Evolutionary conservation across 495 filamentous ascomycete genomes (phyloP).

Genomic region (Penicillium macrosclerotiorum): DNA sequence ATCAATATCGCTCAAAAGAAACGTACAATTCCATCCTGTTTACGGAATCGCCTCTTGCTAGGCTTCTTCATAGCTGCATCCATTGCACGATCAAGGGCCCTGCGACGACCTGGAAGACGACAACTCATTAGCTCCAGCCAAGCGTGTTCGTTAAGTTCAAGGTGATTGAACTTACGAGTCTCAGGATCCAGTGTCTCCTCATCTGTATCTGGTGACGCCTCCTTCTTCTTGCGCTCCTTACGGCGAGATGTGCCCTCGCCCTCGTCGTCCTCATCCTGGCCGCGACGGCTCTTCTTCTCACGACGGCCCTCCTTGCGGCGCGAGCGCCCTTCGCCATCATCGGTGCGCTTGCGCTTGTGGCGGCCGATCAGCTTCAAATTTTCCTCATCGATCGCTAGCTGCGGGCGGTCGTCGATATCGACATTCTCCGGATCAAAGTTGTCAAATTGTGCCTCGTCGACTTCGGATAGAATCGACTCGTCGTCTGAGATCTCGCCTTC

Average conservation of each 20-base stretch:
- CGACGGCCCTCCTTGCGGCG: constrained; percentile 75
- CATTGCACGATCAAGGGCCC: constrained; percentile 81
- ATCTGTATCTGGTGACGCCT: constrained; percentile 52
- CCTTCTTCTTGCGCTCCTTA: constrained; percentile 50
- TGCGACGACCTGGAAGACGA: constrained; percentile 54
- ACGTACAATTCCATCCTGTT: constrained; percentile 85
- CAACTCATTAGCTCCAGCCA: constrained; percentile 6
- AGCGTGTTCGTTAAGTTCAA: background rate
- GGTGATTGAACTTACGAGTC: constrained; percentile 39
- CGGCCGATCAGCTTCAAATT: constrained; percentile 71
- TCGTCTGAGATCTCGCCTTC: constrained; percentile 59
- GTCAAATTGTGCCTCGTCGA: constrained; percentile 92
- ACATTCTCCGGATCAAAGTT: constrained; percentile 82
- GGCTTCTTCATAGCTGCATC: constrained; percentile 82
- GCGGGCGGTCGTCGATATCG: constrained; percentile 71
- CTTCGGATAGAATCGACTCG: constrained; percentile 86
- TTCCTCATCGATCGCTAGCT: constrained; percentile 82
- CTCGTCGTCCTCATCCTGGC: constrained; percentile 49
- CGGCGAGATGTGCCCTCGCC: constrained; percentile 57
- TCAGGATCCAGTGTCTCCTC: constrained; percentile 61
- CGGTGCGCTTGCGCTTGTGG: constrained; percentile 80
- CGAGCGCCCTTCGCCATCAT: constrained; percentile 51
- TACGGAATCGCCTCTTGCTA: constrained; percentile 69
- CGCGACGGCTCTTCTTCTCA: constrained; percentile 71
- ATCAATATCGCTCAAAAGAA: too few species aligned